These are phyloP conservation scores for Naganishia onofrii DNA, from an alignment of 768 basidiomycete genomes.

Conservation along the genomic window DNA sequence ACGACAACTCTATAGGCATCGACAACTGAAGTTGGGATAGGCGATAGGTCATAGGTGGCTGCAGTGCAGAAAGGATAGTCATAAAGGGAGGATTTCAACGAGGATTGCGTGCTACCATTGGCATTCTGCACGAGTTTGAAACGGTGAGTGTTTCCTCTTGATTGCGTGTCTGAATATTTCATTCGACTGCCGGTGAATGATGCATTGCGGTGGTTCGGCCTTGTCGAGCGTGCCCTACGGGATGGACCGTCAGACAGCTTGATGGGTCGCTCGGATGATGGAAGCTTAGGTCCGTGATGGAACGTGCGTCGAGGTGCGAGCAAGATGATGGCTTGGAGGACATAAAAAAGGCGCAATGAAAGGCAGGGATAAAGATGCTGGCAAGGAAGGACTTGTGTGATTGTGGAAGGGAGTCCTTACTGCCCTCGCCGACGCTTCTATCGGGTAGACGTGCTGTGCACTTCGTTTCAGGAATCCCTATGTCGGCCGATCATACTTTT, in stretches of 20 bases:
- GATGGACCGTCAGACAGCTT: neutral
- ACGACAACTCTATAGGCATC: neutral
- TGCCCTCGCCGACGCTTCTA: neutral
- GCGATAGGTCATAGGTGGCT: neutral
- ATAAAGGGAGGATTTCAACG: neutral
- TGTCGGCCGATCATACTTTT: slow-evolving; percentile 1
- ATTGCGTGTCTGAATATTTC: neutral
- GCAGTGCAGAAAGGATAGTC: neutral
- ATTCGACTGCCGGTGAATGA: neutral
- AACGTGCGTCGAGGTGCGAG: neutral
- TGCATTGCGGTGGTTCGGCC: neutral
- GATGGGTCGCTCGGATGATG: neutral
- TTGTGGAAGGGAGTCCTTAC: neutral
- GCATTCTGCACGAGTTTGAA: neutral
- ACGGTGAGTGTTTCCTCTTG: neutral
- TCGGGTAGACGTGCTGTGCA: slow-evolving; percentile 1
- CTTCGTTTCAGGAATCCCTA: neutral
- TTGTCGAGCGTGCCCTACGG: neutral
- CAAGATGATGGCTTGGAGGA: neutral
- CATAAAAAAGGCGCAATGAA: neutral
- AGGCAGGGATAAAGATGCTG: neutral
- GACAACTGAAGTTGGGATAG: neutral
- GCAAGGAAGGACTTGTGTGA: neutral
- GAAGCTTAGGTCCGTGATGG: neutral
- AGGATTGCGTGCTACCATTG: neutral